phyloP scores from a whole-genome alignment of 371 early-diverging fungal species.

The Syncephalastrum monosporum region DNA sequence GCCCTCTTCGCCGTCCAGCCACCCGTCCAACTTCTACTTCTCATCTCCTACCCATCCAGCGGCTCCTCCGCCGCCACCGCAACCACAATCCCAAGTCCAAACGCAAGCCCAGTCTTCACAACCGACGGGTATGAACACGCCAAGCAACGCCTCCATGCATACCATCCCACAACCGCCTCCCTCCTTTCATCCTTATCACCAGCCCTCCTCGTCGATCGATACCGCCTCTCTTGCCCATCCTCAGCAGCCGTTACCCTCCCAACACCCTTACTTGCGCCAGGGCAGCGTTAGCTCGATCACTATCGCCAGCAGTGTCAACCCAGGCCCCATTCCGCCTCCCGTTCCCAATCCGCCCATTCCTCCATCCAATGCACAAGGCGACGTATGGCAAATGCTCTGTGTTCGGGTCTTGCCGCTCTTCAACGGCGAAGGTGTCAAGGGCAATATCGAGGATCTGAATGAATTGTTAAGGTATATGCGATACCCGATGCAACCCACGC shows the following conservation, averaged over 20 bases:
- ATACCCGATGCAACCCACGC: neutral
- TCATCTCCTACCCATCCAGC: constrained; percentile 9
- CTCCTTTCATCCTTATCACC: constrained; percentile 16
- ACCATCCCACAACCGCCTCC: constrained; percentile 8
- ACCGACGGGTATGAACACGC: no score
- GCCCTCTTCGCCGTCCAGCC: constrained; percentile 30
- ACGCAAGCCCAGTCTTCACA: no score
- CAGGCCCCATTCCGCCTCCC: constrained; percentile 3
- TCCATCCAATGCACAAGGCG: constrained; percentile 31
- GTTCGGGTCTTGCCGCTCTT: constrained; percentile 79
- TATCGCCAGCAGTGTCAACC: neutral
- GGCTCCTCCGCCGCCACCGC: constrained; percentile 4
- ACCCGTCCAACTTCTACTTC: constrained; percentile 21
- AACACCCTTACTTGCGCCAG: constrained; percentile 27
- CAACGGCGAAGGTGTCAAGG: constrained; percentile 82
- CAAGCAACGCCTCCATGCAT: neutral
- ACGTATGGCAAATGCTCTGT: constrained; percentile 76
- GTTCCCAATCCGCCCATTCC: constrained; percentile 4
- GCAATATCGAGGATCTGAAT: constrained; percentile 81
- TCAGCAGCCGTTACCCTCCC: neutral
- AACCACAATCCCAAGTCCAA: neutral
- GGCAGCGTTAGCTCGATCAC: constrained; percentile 35
- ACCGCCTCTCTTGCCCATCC: neutral
- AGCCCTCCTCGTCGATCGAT: neutral
- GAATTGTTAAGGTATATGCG: constrained; percentile 66